A percentile compares a stretch with the other conserved stretches of the same genome.
phyloP scores from a whole-genome alignment of 176 grass and related monocot genomes.

The Musa acuminata region DNA sequence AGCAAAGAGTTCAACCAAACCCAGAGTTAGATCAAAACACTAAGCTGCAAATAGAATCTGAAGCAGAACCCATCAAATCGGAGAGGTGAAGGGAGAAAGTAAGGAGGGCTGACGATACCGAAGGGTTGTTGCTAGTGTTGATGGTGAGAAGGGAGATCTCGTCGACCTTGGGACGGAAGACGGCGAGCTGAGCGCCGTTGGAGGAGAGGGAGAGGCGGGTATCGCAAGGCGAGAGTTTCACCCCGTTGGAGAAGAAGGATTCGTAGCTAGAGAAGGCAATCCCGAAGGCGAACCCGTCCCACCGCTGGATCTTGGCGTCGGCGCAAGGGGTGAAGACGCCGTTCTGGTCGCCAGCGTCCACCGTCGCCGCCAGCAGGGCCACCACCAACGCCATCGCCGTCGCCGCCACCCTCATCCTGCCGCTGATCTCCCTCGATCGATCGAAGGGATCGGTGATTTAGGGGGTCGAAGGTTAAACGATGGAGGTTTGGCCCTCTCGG shows the following conservation, averaged over 20 bases:
- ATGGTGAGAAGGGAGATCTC: conserved; percentile 89
- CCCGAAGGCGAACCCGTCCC: conserved; percentile 85
- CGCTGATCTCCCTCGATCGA: background rate
- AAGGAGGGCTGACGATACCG: background rate
- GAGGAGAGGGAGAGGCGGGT: conserved; percentile 38
- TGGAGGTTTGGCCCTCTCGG: too few relatives aligned
- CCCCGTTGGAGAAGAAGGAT: conserved; percentile 47
- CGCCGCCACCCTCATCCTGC: background rate
- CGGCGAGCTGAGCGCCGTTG: conserved; percentile 29
- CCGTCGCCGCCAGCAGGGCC: background rate
- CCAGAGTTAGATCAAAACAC: background rate
- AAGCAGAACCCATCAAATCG: background rate
- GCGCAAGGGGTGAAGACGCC: conserved; percentile 57
- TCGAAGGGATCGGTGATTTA: too few relatives aligned
- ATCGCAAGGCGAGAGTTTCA: conserved; percentile 81
- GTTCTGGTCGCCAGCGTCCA: conserved; percentile 34
- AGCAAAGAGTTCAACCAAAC: background rate
- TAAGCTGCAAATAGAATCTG: background rate
- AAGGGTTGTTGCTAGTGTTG: conserved; percentile 32
- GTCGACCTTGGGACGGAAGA: conserved; percentile 74
- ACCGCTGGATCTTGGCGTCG: conserved; percentile 49
- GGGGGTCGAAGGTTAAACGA: too few relatives aligned
- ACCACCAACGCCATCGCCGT: conserved; percentile 2
- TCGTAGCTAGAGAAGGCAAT: conserved; percentile 50
- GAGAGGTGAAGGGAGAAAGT: background rate